Evolutionary conservation across 352 stramenopile species (phyloP).

Genomic region (Phytophthora hybrid): DNA sequence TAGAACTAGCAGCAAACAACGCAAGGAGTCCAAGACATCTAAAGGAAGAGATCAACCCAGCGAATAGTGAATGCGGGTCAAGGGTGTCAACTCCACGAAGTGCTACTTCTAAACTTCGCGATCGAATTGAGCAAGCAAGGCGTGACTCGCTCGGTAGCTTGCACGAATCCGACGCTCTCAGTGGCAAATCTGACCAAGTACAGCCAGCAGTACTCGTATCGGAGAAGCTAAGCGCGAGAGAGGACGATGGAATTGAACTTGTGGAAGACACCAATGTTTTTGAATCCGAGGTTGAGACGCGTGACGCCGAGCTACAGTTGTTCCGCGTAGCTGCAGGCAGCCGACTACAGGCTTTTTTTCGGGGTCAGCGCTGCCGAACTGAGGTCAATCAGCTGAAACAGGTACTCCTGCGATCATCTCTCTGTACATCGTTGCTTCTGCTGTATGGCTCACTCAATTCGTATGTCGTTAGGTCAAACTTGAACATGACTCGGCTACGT

Average conservation of each 20-base stretch:
- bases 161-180: conserved; percentile 8
- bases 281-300: conserved; percentile 23
- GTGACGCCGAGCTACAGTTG: conserved; percentile 32
- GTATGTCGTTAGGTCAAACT: conserved; percentile 20
- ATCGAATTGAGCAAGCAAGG: conserved; percentile 44
- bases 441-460: neutral
- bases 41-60: conserved; percentile 5
- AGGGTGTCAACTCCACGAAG: conserved; percentile 34
- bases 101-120: conserved; percentile 42
- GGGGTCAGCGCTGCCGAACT: conserved; percentile 38
- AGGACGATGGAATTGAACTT: conserved; percentile 32
- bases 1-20: conserved; percentile 6
- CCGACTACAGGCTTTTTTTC: conserved; percentile 47
- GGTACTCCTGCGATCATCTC: conserved; percentile 14
- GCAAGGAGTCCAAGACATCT: neutral
- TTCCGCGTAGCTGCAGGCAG: conserved; percentile 37
- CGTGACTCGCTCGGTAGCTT: conserved; percentile 33
- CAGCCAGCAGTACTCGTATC: neutral
- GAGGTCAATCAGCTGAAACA: conserved; percentile 37
- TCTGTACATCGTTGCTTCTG: neutral
- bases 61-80: conserved; percentile 2
- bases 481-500: conserved; percentile 29
- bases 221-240: neutral
- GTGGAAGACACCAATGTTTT: conserved; percentile 32
- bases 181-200: conserved; percentile 3